Conservation (phyloP, 2,329 filamentous ascomycete species). For the Apiospora koreana region DNA sequence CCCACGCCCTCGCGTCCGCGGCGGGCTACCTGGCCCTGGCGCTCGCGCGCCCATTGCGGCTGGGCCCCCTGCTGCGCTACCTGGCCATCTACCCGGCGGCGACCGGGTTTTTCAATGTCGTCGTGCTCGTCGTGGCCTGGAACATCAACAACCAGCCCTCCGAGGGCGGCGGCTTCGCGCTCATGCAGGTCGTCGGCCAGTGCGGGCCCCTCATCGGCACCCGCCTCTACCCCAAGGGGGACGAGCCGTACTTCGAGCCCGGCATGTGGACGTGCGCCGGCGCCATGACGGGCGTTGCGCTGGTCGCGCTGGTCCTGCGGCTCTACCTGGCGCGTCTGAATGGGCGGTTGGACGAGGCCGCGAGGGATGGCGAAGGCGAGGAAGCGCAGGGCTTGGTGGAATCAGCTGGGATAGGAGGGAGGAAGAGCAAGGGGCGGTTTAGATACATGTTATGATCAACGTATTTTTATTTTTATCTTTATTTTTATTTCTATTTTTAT, state of each 20-base stretch:
- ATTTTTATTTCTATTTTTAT: no score
- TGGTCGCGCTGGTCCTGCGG: constrained; percentile 55
- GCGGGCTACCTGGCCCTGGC: constrained; percentile 62
- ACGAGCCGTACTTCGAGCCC: constrained; percentile 61
- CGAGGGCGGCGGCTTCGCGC: constrained; percentile 71
- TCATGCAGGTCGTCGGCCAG: constrained; percentile 82
- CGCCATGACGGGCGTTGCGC: constrained; percentile 63
- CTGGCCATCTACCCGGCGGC: constrained; percentile 76
- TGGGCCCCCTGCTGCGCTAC: constrained; percentile 61
- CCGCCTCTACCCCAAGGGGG: constrained; percentile 60
- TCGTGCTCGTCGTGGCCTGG: constrained; percentile 86
- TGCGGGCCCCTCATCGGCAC: constrained; percentile 74
- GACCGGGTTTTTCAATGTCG: constrained; percentile 79
- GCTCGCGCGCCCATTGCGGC: constrained; percentile 49
- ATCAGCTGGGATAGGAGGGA: background rate
- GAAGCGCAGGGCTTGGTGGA: constrained; percentile 19
- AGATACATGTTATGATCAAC: constrained; percentile 17
- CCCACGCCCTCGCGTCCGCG: constrained; percentile 68
- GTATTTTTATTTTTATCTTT: background rate
- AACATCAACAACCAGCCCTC: constrained; percentile 81
- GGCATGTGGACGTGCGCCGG: constrained; percentile 65
- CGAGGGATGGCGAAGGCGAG: constrained; percentile 12
- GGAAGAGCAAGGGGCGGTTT: constrained; percentile 4
- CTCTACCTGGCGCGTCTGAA: constrained; percentile 56
- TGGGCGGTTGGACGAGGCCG: constrained; percentile 37